Percentiles rank a stretch among this genome's conserved stretches.
phyloP scores from a whole-genome alignment of 23 red algal genomes.

The Cyanidium caldarium region DNA sequence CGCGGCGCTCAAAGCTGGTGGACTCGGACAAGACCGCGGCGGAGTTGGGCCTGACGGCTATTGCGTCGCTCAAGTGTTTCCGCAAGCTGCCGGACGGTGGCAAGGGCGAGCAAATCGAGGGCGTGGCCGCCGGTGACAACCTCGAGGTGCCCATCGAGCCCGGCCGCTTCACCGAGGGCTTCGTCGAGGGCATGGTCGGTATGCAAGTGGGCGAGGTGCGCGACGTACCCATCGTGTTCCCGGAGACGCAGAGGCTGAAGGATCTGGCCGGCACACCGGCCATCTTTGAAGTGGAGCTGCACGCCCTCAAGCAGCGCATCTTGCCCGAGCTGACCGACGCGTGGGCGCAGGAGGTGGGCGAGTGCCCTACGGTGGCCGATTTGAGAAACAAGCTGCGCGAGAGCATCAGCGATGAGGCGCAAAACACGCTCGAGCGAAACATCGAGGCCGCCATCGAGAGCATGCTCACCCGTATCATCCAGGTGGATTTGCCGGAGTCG shows the following conservation, averaged over 20 bases:
- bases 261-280: constrained; percentile 60
- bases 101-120: constrained; percentile 42
- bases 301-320: constrained; percentile 48
- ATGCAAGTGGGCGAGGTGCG: constrained; percentile 41
- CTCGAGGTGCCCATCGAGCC: constrained; percentile 66
- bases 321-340: constrained; percentile 82
- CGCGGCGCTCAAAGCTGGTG: constrained; percentile 36
- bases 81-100: constrained; percentile 56
- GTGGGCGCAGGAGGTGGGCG: constrained; percentile 38
- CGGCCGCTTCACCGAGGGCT: constrained; percentile 75
- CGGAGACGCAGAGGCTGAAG: constrained; percentile 10
- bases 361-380: constrained; percentile 36
- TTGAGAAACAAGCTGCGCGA: constrained; percentile 34
- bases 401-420: constrained; percentile 39
- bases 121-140: constrained; percentile 55
- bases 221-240: constrained; percentile 68
- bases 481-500: constrained; percentile 78
- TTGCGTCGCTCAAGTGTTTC: constrained; percentile 50
- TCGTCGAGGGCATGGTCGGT: constrained; percentile 87
- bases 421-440: constrained; percentile 30
- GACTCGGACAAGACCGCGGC: constrained; percentile 31
- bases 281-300: constrained; percentile 62
- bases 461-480: constrained; percentile 39
- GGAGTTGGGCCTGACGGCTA: constrained; percentile 29
- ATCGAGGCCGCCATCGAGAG: constrained; percentile 63